Evolutionary conservation across 2,329 filamentous ascomycete genomes (phyloP).

Genomic region (Coleophoma cylindrospora): DNA sequence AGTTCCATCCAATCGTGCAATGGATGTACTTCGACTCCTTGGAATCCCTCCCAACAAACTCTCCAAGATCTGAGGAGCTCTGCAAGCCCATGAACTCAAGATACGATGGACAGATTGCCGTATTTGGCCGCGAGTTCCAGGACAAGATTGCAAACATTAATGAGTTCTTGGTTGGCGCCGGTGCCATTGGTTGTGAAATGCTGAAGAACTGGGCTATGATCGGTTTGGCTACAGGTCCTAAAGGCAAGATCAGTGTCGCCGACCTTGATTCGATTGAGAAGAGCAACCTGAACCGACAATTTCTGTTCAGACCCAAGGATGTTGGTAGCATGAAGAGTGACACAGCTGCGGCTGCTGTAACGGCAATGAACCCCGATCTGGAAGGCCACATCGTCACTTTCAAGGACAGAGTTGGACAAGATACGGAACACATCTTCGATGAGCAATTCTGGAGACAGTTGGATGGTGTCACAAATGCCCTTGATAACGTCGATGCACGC

Average conservation of each 20-base stretch:
- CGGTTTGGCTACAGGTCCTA: constrained; percentile 80
- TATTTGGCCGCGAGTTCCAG: constrained; percentile 91
- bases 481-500: constrained; percentile 95
- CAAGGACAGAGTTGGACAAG: constrained; percentile 83
- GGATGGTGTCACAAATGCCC: constrained; percentile 91
- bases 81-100: constrained; percentile 82
- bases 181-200: constrained; percentile 98
- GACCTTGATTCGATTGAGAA: constrained; percentile 99
- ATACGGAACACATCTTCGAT: constrained; percentile 92
- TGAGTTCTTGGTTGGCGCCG: constrained; percentile 92
- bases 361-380: constrained; percentile 93
- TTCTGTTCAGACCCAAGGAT: constrained; percentile 89
- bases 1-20: constrained; percentile 93
- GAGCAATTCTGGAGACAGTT: constrained; percentile 85
- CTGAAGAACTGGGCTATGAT: constrained; percentile 99
- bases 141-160: constrained; percentile 87
- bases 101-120: constrained; percentile 96
- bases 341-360: constrained; percentile 81
- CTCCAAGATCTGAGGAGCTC: constrained; percentile 73
- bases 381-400: constrained; percentile 78
- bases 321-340: constrained; percentile 97
- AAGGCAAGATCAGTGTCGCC: constrained; percentile 86
- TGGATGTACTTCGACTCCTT: constrained; percentile 98
- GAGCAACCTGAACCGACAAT: constrained; percentile 97
- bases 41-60: constrained; percentile 81